Evolutionary conservation across 352 stramenopile genomes (phyloP).

Genomic region (Phytophthora brassicae): DNA sequence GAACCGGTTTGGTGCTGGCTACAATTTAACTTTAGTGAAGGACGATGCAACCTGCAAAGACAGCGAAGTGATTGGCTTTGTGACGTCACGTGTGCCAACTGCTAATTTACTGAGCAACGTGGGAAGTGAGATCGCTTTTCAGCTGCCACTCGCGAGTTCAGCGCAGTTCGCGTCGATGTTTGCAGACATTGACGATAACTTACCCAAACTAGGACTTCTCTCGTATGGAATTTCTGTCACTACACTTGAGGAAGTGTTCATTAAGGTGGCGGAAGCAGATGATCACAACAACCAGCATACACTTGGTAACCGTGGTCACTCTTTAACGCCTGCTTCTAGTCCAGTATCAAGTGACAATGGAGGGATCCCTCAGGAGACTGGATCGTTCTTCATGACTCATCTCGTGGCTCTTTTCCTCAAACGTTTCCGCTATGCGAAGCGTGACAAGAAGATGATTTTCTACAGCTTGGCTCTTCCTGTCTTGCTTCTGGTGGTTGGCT

Average conservation of each 20-base stretch:
- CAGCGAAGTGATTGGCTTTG: constrained; percentile 37
- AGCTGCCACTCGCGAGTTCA: constrained; percentile 55
- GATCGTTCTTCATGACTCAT: constrained; percentile 40
- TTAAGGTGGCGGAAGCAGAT: constrained; percentile 60
- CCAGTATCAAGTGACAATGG: constrained; percentile 13
- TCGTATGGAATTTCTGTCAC: constrained; percentile 85
- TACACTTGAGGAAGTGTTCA: constrained; percentile 82
- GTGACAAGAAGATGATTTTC: constrained; percentile 60
- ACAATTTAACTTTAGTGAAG: constrained; percentile 74
- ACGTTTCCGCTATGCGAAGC: constrained; percentile 57
- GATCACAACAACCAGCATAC: constrained; percentile 47
- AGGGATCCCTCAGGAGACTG: neutral
- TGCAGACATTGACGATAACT: constrained; percentile 47
- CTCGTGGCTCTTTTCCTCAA: constrained; percentile 57
- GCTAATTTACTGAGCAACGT: constrained; percentile 68
- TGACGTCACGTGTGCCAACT: constrained; percentile 33
- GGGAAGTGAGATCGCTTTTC: constrained; percentile 70
- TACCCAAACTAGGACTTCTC: constrained; percentile 40
- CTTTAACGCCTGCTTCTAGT: constrained; percentile 8
- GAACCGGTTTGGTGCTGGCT: constrained; percentile 66
- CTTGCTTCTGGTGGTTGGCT: constrained; percentile 50
- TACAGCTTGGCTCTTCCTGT: constrained; percentile 62
- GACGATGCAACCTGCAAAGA: constrained; percentile 36
- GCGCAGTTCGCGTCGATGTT: constrained; percentile 64
- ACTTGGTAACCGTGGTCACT: constrained; percentile 27